phyloP scores from a whole-genome alignment of 208 protist species.

The Leishmania martiniquensis region DNA sequence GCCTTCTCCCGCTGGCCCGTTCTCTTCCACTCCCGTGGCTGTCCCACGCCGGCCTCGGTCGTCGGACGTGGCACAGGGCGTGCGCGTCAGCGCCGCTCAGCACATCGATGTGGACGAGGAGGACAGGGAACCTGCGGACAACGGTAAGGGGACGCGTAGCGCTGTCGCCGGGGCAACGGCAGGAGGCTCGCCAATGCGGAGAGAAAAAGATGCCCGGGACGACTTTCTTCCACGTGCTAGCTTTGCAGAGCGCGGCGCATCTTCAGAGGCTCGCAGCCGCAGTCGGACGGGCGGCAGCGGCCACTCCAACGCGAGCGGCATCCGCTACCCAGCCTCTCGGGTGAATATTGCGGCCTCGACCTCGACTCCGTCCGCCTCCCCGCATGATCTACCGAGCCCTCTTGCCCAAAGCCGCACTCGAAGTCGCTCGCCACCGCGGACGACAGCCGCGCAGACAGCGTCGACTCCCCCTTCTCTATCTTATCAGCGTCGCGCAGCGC shows the following conservation, averaged over 20 bases:
- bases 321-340: conserved; percentile 6
- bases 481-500: not conserved
- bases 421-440: not conserved
- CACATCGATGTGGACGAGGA: conserved; percentile 7
- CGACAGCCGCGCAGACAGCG: not conserved
- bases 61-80: not conserved
- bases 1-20: not conserved
- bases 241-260: not conserved
- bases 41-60: not conserved
- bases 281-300: conserved; percentile 6
- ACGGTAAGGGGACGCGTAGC: not conserved
- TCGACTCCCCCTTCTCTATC: not conserved
- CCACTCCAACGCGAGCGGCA: not conserved
- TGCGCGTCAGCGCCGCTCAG: conserved; percentile 1
- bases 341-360: not conserved
- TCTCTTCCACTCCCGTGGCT: not conserved
- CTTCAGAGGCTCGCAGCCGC: conserved; percentile 1
- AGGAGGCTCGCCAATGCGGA: not conserved
- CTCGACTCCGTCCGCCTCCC: not conserved
- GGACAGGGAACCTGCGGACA: conserved; percentile 1
- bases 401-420: not conserved
- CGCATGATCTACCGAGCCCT: not conserved
- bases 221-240: not conserved
- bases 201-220: not conserved
- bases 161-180: not conserved